Evolutionary conservation across 2,329 filamentous ascomycete genomes (phyloP), one percentile per base, ranked within the genome.

Genomic region (Ceratocystis huliohia): DNA sequence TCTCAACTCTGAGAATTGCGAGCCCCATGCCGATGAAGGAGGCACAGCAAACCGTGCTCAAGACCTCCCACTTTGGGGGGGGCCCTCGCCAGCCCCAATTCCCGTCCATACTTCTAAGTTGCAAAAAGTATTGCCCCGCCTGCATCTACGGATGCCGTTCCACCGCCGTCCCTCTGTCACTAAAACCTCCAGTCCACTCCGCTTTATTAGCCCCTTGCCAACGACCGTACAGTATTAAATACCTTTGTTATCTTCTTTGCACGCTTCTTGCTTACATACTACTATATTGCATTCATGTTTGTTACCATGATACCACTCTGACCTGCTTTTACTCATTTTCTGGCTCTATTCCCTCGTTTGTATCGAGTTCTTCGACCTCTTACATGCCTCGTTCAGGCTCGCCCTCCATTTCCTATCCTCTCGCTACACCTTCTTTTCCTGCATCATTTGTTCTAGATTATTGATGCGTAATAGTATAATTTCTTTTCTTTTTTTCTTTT

Each of bases 131-230:
- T 76, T 61, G 17, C 41, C 59, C 17, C 45, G 20, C 25, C 53
- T 62, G 15, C 57, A 41, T n/a, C n/a, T 44, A 28, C 53, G 22
- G 4, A 25, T 17, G 59, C 59, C 33, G 41, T 64, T 64, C 22
- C 63, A 79, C 67, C 73, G 77, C 46, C 76, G 78, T 66, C 75
- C 77, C 48, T 72, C 75, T 46, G 78, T 76, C 28, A 74, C 77
- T 61, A 74, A 76, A 63, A 69, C 71, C 61, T 70, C 74, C 20
- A 77, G 75, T 61, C 74, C 77, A 50, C 70, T 77, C 61, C 75
- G 74, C 65, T 72, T 76, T 44, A 73, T 74, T 5, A 75, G 71
- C 53, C 70, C 73, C 41, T 71, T 78, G 33, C 72, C 74, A 25
- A 15, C 44, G 17, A 74, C 76, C 10, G 5, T 28, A 28, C 25